These are phyloP conservation scores for Primulina huaijiensis DNA, from an alignment of 257 asterid species.

Conservation along the genomic window DNA sequence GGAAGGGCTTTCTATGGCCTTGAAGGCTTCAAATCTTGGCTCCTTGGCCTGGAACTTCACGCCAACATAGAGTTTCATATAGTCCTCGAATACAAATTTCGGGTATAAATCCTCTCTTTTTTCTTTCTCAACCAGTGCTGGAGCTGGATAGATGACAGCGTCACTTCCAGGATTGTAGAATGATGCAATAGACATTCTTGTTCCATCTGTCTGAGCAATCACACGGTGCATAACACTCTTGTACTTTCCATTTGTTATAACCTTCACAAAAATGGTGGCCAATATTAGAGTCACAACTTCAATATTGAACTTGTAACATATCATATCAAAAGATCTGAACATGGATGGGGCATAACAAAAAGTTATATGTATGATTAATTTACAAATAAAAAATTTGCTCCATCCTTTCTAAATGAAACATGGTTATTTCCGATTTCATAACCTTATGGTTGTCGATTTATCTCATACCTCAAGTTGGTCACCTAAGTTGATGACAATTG, in stretches of 20 bases:
- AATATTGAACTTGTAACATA: too few species aligned
- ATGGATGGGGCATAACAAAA: too few species aligned
- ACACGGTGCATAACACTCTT: constrained; percentile 63
- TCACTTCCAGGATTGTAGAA: constrained; percentile 69
- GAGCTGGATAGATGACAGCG: constrained; percentile 63
- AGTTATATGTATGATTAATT: too few species aligned
- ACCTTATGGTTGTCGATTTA: not conserved
- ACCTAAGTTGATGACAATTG: constrained; percentile 61
- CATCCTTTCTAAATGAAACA: not conserved
- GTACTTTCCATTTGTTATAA: constrained; percentile 60
- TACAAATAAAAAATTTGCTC: too few species aligned
- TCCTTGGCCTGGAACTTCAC: constrained; percentile 74
- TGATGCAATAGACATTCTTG: constrained; percentile 62
- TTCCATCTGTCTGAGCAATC: constrained; percentile 53
- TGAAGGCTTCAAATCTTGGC: constrained; percentile 76
- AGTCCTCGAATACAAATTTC: constrained; percentile 70
- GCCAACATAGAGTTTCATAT: constrained; percentile 65
- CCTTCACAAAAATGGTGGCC: constrained; percentile 27
- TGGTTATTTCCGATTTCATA: not conserved
- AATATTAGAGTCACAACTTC: not conserved
- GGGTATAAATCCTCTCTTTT: constrained; percentile 45
- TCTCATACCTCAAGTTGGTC: constrained; percentile 64
- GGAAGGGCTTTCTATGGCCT: constrained; percentile 35
- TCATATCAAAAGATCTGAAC: too few species aligned
- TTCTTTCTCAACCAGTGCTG: constrained; percentile 47